Base-by-base conservation (phyloP, 1,139 yeast species). In the Yamadazyma triangularis region DNA sequence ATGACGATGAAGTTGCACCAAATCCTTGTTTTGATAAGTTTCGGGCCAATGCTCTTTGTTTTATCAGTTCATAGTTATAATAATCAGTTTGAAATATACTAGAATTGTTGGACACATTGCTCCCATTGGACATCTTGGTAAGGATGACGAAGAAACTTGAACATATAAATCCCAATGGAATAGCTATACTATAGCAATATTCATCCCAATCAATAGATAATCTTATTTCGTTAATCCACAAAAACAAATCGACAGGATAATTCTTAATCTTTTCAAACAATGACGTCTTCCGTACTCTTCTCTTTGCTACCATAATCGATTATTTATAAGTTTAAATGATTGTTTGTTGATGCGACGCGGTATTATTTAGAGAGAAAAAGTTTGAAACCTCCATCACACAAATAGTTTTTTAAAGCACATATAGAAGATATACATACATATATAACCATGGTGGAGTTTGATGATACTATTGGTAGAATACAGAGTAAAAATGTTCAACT, bases 201-300 rank as follows among this genome's bases (percentile, higher is more conserved):
- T 65, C 60, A 42, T 81, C 87, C 88, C 88, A 81, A 36, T 80
- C 84, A 4, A 79, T 70, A 4, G 78, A 58, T 29, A 69, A 66
- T 13, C 76, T 42, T 9, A 58, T 47, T 48, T 81, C 88, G 44
- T 77, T 76, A 23, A 74, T 31, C 29, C 66, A 61, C 4, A 80
- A 58, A 31, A 68, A 62, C 22, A 71, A 41, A 46, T 81, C 89
- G 36, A 75, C 64, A 0, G 87, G 87, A 30, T 70, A 69, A n/a
- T 73, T 55, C 36, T 57, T 57, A 19, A 76, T 37, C 37, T 58
- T 56, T 16, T 73, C 60, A 29, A 59, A 34, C 15, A 71, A 39
- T 21, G 74, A 59, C 39, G 56, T 58, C 35, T 43, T 49, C 31
- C 64, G 44, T 13, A 58, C 29, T 35, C 47, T 36, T 35, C 45